These are phyloP conservation scores for Yamadazyma epiphylla DNA, from an alignment of 1,139 yeast genomes.

Conservation along the genomic window DNA sequence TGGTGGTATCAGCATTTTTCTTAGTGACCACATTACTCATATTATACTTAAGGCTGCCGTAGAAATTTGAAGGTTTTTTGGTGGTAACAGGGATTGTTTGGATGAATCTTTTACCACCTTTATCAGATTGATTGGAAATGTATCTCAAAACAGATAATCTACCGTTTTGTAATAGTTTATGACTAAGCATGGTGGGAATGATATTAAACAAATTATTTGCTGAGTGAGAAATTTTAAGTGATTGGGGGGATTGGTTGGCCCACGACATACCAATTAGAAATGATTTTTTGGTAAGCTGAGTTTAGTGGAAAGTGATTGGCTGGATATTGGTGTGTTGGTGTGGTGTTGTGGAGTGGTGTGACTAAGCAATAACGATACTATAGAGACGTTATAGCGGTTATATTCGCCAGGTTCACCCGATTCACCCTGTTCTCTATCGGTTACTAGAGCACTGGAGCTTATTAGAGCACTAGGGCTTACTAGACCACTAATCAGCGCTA, in stretches of 20 bases:
- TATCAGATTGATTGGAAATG: slow-evolving; percentile 23
- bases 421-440: too few relatives aligned
- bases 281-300: slow-evolving; percentile 9
- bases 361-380: not conserved
- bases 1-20: slow-evolving; percentile 10
- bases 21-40: slow-evolving; percentile 11
- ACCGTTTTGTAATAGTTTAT: slow-evolving; percentile 13
- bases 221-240: slow-evolving; percentile 1
- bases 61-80: slow-evolving; percentile 19
- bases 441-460: too few relatives aligned
- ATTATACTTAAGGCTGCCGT: slow-evolving; percentile 23
- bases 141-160: slow-evolving; percentile 16
- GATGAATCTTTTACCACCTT: slow-evolving; percentile 35
- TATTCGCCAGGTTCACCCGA: too few relatives aligned
- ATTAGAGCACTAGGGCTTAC: too few relatives aligned
- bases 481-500: too few relatives aligned
- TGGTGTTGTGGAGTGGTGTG: not conserved
- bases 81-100: slow-evolving; percentile 36
- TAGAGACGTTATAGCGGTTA: too few relatives aligned
- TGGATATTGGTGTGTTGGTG: too few relatives aligned
- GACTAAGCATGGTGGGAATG: slow-evolving; percentile 4
- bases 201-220: not conserved
- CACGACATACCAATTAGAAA: too few relatives aligned
- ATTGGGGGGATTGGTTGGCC: not conserved
- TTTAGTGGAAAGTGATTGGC: slow-evolving; percentile 7